Evolutionary conservation across 2,329 filamentous ascomycete species (phyloP).

Genomic region (Aspergillus piperis): DNA sequence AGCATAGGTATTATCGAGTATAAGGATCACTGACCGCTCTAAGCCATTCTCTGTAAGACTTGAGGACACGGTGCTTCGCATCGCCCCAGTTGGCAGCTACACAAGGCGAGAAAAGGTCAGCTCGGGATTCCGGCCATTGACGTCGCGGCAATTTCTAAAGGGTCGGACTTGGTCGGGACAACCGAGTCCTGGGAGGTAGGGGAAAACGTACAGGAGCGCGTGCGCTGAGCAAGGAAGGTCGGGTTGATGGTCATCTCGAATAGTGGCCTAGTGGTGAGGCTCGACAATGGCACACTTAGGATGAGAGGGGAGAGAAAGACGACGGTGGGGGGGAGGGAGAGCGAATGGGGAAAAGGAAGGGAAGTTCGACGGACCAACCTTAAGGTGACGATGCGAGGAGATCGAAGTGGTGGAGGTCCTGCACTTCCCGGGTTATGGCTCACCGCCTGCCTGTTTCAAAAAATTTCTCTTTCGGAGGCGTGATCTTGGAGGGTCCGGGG

Average conservation of each 20-base stretch:
- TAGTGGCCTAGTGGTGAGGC: not conserved
- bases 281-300: slow-evolving; percentile 14
- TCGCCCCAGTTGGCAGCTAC: slow-evolving; percentile 86
- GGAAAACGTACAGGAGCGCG: slow-evolving; percentile 68
- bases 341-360: slow-evolving; percentile 21
- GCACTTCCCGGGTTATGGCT: slow-evolving; percentile 10
- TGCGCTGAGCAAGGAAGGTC: slow-evolving; percentile 83
- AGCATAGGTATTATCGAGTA: not conserved
- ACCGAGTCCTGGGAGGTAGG: slow-evolving; percentile 2
- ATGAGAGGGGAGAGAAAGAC: slow-evolving; percentile 11
- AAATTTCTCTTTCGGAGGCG: slow-evolving; percentile 32
- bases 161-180: slow-evolving; percentile 24
- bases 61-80: slow-evolving; percentile 82
- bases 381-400: slow-evolving; percentile 26
- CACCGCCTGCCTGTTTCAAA: slow-evolving; percentile 44
- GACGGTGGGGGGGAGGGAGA: slow-evolving; percentile 2
- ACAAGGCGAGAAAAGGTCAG: slow-evolving; percentile 27
- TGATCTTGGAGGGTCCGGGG: not conserved
- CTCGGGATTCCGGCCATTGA: slow-evolving; percentile 23
- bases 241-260: slow-evolving; percentile 81
- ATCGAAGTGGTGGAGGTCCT: slow-evolving; percentile 15
- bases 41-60: slow-evolving; percentile 93
- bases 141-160: slow-evolving; percentile 25
- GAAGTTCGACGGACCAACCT: slow-evolving; percentile 24
- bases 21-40: slow-evolving; percentile 72